Base-by-base conservation (phyloP, 1,284 basidiomycete species). In the Ustilago sp. region DNA sequence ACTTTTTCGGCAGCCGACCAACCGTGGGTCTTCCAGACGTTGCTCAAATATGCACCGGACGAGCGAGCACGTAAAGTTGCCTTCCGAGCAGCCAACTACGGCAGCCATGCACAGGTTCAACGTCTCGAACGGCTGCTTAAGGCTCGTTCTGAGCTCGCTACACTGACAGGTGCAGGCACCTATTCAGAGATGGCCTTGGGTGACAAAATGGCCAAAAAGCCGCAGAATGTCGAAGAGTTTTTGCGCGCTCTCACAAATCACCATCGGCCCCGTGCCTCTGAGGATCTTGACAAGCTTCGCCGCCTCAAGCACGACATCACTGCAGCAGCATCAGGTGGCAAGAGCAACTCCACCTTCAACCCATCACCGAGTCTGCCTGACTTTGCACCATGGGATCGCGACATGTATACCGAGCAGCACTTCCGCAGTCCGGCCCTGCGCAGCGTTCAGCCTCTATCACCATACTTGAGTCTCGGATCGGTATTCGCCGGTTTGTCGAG, bases 21-120 rank as follows among this genome's bases (percentile, higher is more conserved):
- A 34, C 93, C 93, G 38, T 89, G 93, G 83, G 94, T 96, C 85
- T 93, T 94, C 11, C 93, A 94, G 83, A 94, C 95, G 91, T 93
- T 98, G 55, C 92, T 93, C 89, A 92, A 92, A 41, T 93, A 93
- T 68, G 74, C 93, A 1, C 92, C 93, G 2, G 89, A 91, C 52
- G 93, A 94, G 83, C 92, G 93, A 54, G 92, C 93, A 7, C 89
- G 95, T 67, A 88, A 91, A 77, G 90, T 92, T 59, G 89, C 96
- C 6, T 95, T 93, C 80, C 89, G 64, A 13, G 77, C 80, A 2
- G 68, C 76, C 38, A 81, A 85, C 64, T 75, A 79, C 23, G 81
- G 79, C 31, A 70, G 74, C 39, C 62, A 64, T 2, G 67, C 51
- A 32, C 81, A 83, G 41, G 77, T 85, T 1, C 66, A 77, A 13